Base-by-base conservation (phyloP, 1,139 yeast genomes). In the Yamadazyma sp. region DNA sequence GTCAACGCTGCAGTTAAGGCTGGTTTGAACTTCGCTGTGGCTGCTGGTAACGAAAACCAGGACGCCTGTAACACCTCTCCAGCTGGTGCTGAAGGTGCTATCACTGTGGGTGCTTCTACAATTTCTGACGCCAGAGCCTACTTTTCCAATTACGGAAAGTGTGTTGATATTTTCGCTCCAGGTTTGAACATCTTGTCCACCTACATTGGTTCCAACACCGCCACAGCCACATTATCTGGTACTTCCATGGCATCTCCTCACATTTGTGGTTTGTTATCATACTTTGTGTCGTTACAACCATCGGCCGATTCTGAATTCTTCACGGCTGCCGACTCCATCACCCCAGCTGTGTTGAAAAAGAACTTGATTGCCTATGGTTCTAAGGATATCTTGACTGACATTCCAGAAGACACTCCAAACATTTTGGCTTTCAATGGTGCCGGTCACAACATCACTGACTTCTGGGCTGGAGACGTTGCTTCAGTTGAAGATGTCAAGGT, bases 341-440 rank as follows among this genome's bases (percentile, higher is more conserved):
- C 59, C 24, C 71, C 74, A 6, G 59, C 48, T 6, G 58, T 49
- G 33, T 62, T 70, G 54, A 69, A 69, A 56, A 48, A 50, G 33
- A 63, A 60, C 38, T 56, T 70, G 44, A 51, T 68, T 48, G 62
- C 62, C 41, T 66, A 60, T 44, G 69, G 70, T 41, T 64, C 74
- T 17, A 59, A 55, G 41, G 65, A 61, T 31, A 54, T 53, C 10
- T 51, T 70, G 35, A 39, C 47, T 17, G 67, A 85, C 51, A 67
- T 90, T 46, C 52, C 52, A 36, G 94, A 94, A 48, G 74, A 66
- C 21, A 86, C 97, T 39, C 96, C 96, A 54, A 92, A 92, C 70
- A 68, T 82, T 44, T 78, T 92, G 65, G 89, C 92, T 39, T 92
- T 70, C 77, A 92, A 92, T 61, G 98, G 98, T 70, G 97, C 83